phyloP scores from a whole-genome alignment of 2,329 filamentous ascomycete genomes.

The Magnaporthiopsis incrustans region DNA sequence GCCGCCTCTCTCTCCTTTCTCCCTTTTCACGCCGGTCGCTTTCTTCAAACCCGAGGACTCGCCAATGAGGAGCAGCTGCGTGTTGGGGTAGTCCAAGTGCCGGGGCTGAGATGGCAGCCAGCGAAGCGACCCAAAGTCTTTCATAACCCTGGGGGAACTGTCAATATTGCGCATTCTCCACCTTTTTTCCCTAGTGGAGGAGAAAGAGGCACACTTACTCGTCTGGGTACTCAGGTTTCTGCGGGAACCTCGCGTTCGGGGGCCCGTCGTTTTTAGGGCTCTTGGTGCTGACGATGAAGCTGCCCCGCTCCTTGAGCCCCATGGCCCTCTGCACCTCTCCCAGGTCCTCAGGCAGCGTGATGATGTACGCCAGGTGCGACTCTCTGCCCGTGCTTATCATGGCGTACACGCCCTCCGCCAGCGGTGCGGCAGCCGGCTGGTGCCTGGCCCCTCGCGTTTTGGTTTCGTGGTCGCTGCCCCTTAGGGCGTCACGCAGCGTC shows the following conservation, averaged over 20 bases:
- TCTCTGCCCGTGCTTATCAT: conserved; percentile 64
- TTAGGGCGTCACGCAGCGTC: conserved; percentile 64
- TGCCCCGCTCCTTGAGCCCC: conserved; percentile 62
- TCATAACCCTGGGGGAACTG: conserved; percentile 10
- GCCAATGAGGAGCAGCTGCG: conserved; percentile 74
- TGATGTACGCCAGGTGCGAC: conserved; percentile 71
- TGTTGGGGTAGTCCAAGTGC: conserved; percentile 65
- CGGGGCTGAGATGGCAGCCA: conserved; percentile 70
- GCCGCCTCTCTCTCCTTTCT: conserved; percentile 37
- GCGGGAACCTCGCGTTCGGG: conserved; percentile 51
- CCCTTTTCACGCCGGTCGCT: conserved; percentile 46
- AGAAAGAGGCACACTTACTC: conserved; percentile 38
- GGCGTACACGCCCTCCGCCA: conserved; percentile 82
- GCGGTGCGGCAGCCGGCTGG: conserved; percentile 59
- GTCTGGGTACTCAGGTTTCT: conserved; percentile 62
- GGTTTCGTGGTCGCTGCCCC: conserved; percentile 60
- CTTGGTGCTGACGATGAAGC: conserved; percentile 71
- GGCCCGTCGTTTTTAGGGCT: conserved; percentile 64
- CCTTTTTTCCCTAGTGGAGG: too few species aligned
- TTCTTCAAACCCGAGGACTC: conserved; percentile 50
- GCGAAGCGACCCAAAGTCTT: conserved; percentile 54
- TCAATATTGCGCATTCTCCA: neutral
- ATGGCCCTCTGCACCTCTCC: conserved; percentile 69
- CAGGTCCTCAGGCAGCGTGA: conserved; percentile 63
- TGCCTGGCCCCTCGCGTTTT: conserved; percentile 65